These are phyloP conservation scores for Cinnamomum micranthum DNA, from an alignment of 164 flowering plant species.

Conservation along the genomic window DNA sequence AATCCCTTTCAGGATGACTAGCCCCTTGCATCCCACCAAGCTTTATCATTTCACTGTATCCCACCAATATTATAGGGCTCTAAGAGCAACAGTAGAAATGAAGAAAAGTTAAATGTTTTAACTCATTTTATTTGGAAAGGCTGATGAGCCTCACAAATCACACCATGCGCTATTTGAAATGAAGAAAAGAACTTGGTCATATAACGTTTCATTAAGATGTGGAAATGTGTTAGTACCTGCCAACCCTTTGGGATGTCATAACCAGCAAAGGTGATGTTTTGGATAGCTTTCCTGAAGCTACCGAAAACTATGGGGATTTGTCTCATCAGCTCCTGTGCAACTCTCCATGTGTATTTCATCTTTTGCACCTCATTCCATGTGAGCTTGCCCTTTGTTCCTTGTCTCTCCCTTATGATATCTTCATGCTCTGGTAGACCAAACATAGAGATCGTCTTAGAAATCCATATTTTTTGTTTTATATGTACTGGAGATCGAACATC, in stretches of 20 bases:
- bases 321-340: slow-evolving; percentile 27
- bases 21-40: no score
- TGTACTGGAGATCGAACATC: no score
- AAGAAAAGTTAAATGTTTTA: no score
- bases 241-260: slow-evolving; percentile 25
- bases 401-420: slow-evolving; percentile 12
- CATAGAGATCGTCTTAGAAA: neutral
- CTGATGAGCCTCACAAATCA: no score
- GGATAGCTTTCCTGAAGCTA: slow-evolving; percentile 14
- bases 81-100: no score
- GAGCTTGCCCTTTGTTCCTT: slow-evolving; percentile 6
- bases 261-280: slow-evolving; percentile 21
- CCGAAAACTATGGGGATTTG: slow-evolving; percentile 20
- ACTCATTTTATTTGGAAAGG: no score
- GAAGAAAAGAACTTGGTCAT: neutral
- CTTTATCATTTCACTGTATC: no score
- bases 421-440: slow-evolving; percentile 16
- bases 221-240: slow-evolving; percentile 16
- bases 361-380: slow-evolving; percentile 20
- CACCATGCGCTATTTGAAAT: no score
- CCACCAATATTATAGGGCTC: no score
- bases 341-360: slow-evolving; percentile 30
- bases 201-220: neutral
- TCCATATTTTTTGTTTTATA: neutral
- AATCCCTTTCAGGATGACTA: no score